Evolutionary conservation across 1,284 basidiomycete genomes (phyloP).

Genomic region (Coniophora puteana): DNA sequence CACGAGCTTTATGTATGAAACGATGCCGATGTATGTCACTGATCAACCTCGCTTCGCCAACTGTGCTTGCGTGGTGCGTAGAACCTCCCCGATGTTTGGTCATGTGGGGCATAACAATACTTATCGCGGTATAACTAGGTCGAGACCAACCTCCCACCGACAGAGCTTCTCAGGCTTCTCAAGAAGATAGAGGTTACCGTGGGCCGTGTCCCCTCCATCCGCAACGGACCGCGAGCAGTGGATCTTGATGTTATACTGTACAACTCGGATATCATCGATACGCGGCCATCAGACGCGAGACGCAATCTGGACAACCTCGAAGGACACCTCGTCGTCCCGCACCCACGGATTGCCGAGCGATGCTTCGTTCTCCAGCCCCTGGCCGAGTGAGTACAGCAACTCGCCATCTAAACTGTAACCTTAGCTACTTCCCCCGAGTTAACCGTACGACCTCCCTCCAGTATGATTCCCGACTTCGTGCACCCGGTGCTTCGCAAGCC

Average conservation of each 20-base stretch:
- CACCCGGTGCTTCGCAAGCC: conserved; percentile 57
- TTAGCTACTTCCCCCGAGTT: conserved; percentile 1
- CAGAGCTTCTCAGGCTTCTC: conserved; percentile 59
- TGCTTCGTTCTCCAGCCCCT: conserved; percentile 93
- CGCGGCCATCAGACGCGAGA: conserved; percentile 41
- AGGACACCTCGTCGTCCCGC: conserved; percentile 78
- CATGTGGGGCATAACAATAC: no score
- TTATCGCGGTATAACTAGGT: no score
- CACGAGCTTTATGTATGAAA: conserved; percentile 94
- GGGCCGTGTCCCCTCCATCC: conserved; percentile 79
- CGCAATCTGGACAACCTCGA: conserved; percentile 46
- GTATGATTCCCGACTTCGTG: conserved; percentile 66
- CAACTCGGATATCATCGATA: conserved; percentile 60
- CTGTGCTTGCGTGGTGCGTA: conserved; percentile 80
- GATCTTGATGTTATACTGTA: conserved; percentile 92
- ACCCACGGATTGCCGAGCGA: conserved; percentile 77
- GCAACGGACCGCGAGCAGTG: conserved; percentile 87
- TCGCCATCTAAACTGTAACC: background rate
- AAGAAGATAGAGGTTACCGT: conserved; percentile 77
- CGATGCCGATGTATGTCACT: conserved; percentile 91
- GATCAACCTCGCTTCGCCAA: conserved; percentile 92
- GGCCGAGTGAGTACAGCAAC: conserved; percentile 61
- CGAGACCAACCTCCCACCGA: conserved; percentile 63
- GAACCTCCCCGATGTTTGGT: no score
- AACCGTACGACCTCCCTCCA: no score